Percentiles rank a stretch among this genome's conserved stretches.
Conservation (phyloP, 768 basidiomycete genomes). For the Russula sp. region DNA sequence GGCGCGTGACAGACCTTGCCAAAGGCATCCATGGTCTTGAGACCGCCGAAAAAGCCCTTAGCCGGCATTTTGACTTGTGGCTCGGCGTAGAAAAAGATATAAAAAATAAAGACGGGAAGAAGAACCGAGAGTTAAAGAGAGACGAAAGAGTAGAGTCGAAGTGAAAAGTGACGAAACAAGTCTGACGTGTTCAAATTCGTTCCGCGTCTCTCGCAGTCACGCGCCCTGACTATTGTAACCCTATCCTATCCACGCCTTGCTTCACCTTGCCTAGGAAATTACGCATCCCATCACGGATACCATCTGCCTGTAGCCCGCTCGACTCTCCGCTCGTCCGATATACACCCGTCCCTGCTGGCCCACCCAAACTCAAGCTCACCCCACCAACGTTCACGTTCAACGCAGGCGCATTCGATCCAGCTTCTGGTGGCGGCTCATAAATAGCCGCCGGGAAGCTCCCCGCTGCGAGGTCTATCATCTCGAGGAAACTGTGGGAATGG, state of each 20-base stretch:
- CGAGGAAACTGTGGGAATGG: conserved; percentile 57
- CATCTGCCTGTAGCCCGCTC: conserved; percentile 71
- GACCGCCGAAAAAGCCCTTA: conserved; percentile 65
- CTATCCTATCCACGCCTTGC: conserved; percentile 68
- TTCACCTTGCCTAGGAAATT: conserved; percentile 85
- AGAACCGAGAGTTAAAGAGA: neutral
- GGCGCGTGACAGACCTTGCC: conserved; percentile 68
- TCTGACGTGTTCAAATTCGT: no score
- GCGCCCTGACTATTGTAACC: no score
- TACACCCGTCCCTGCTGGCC: conserved; percentile 72
- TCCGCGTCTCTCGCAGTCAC: no score
- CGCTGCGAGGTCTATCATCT: conserved; percentile 79
- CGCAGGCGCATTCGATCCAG: conserved; percentile 65
- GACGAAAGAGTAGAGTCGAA: no score
- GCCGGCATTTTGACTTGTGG: conserved; percentile 45
- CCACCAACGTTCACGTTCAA: conserved; percentile 89
- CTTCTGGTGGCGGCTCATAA: conserved; percentile 72
- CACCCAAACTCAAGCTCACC: conserved; percentile 92
- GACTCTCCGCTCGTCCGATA: conserved; percentile 76
- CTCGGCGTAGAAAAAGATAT: neutral
- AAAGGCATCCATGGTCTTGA: conserved; percentile 97
- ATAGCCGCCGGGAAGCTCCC: conserved; percentile 55
- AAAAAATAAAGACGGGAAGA: neutral
- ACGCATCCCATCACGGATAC: conserved; percentile 82
- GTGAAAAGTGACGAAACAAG: no score